Evolutionary conservation across 2,329 filamentous ascomycete genomes (phyloP).

Genomic region (Fusarium sp.): DNA sequence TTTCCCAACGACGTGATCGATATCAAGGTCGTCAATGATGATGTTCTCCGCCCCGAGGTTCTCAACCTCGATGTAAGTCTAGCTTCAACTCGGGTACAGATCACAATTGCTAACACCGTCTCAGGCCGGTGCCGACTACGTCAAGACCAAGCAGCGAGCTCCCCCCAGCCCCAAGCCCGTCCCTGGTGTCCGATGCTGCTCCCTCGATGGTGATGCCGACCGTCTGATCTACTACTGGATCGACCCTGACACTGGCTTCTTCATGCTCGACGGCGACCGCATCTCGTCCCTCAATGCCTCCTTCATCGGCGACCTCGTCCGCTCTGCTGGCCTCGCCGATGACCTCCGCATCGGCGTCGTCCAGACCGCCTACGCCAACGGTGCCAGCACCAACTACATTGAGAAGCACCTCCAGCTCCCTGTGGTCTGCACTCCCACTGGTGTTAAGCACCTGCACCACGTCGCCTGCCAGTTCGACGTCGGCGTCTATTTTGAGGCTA

Average conservation of each 20-base stretch:
- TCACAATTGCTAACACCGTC: constrained; percentile 14
- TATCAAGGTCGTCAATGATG: constrained; percentile 91
- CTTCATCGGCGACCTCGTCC: constrained; percentile 90
- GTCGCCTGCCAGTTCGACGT: constrained; percentile 96
- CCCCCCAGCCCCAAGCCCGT: constrained; percentile 84
- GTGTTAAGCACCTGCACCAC: constrained; percentile 97
- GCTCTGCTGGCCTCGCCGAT: constrained; percentile 80
- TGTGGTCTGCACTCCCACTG: constrained; percentile 92
- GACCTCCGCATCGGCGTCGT: constrained; percentile 93
- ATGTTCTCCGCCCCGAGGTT: constrained; percentile 88
- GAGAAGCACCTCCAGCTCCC: constrained; percentile 88
- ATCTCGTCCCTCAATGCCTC: constrained; percentile 95
- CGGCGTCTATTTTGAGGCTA: constrained; percentile 98
- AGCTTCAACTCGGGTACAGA: background rate
- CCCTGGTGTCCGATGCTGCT: constrained; percentile 83
- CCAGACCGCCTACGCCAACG: constrained; percentile 98
- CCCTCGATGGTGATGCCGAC: constrained; percentile 94
- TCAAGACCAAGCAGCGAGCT: constrained; percentile 95
- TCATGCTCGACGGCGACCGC: constrained; percentile 94
- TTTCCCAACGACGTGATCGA: constrained; percentile 76
- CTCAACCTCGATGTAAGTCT: constrained; percentile 84
- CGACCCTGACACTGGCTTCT: constrained; percentile 85
- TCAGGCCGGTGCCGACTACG: constrained; percentile 93
- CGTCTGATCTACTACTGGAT: constrained; percentile 95
- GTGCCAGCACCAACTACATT: constrained; percentile 92